These are phyloP conservation scores for Saksenaea oblongispora DNA, from an alignment of 371 early-diverging fungal genomes.

Conservation along the genomic window DNA sequence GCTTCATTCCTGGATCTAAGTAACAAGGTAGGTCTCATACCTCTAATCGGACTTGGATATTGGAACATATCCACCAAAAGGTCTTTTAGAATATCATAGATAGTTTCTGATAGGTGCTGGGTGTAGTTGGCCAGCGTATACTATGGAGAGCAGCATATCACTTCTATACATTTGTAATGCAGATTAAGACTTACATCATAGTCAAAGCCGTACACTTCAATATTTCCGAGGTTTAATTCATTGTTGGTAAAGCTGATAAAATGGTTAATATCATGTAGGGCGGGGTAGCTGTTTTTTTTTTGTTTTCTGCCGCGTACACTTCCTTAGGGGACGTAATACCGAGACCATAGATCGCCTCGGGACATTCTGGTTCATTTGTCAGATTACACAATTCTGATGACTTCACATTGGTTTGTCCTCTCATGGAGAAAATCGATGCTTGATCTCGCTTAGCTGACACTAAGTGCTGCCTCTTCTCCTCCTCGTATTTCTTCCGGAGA, in stretches of 20 bases:
- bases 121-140: constrained; percentile 69
- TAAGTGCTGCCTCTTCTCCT: constrained; percentile 27
- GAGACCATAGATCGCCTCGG: constrained; percentile 18
- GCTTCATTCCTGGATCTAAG: background rate
- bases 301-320: constrained; percentile 14
- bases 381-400: background rate
- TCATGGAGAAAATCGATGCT: constrained; percentile 26
- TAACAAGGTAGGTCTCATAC: constrained; percentile 3
- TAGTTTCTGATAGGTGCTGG: constrained; percentile 52
- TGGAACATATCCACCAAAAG: constrained; percentile 54
- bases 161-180: background rate
- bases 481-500: constrained; percentile 19
- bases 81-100: constrained; percentile 59
- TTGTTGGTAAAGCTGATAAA: constrained; percentile 46
- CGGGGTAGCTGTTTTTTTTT: background rate
- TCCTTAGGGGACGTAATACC: constrained; percentile 20
- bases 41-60: constrained; percentile 55
- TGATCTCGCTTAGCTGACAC: constrained; percentile 24
- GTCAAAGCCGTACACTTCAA: constrained; percentile 54
- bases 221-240: constrained; percentile 41
- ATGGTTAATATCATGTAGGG: background rate
- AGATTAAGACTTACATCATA: constrained; percentile 40
- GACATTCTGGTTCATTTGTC: background rate
- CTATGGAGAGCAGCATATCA: constrained; percentile 18
- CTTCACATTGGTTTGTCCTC: background rate